Base-by-base conservation (phyloP, 495 filamentous ascomycete species). In the Lophiotrema nucula region DNA sequence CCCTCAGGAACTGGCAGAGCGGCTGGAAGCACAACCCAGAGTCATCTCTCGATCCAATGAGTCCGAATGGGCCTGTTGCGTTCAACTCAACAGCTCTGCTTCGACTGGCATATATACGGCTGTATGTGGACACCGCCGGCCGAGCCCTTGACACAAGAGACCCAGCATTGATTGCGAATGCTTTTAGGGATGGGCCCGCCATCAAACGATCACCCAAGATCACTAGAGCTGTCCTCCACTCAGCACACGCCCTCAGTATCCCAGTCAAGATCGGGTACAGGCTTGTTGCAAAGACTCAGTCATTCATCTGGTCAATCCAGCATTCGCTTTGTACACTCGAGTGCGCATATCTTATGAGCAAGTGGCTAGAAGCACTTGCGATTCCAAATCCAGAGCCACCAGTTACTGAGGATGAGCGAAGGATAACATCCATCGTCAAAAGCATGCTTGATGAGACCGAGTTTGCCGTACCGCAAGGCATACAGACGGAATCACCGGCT, bases 401-500 rank as follows among this genome's bases (percentile, higher is more conserved):
- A 3, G 48, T 79, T 21, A 75, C 81, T 0, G 68, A 74, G 41
- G 83, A 90, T 49, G 87, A 90, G 67, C 75, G 75, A 47, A 82
- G 81, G 56, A 74, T 89, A 10, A 77, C 88, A 19, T 71, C 82
- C 37, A 86, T 81, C 76, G 77, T 90, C 33, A 82, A 84, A 48
- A 84, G 81, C 62, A 87, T 90, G 82, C 78, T 90, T 62, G 83
- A 87, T 65, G 87, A 90, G 74, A 89, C 87, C 8, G 71, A 74
- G 46, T 74, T 72, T 69, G 84, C 87, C 58, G 85, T 88, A 68
- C 83, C 85, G 39, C 44, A 43, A 10, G 82, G 85, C 44, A 77
- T 79, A 2, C 75, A 74, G 2, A 21, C 44, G 15, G 58, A 62
- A 13, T 62, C 70, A 76, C 27, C 75, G 70, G 75, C 73, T 3